A percentile compares a stretch with the other conserved stretches of the same genome.
phyloP scores from a whole-genome alignment of 73 alveolate genomes.

The Paramecium caudatum region DNA sequence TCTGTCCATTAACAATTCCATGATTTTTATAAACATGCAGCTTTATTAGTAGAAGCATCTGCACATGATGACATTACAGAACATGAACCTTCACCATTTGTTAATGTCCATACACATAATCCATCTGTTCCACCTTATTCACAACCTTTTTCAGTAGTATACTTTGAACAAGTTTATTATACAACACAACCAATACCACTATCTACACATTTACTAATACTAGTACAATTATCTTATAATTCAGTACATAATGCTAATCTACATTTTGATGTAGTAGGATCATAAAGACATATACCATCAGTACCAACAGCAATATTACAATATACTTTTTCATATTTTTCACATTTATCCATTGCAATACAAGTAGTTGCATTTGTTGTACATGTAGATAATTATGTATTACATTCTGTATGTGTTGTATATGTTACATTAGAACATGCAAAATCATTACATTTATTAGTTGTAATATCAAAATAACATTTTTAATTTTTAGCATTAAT shows the following conservation, averaged over 20 bases:
- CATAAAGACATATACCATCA: conserved; percentile 30
- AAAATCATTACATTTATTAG: background rate
- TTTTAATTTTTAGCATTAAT: background rate
- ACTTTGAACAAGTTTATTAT: background rate
- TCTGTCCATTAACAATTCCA: conserved; percentile 53
- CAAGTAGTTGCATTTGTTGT: conserved; percentile 40
- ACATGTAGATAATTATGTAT: background rate
- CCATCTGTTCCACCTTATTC: conserved; percentile 59
- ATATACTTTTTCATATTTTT: background rate
- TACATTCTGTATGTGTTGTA: conserved; percentile 25
- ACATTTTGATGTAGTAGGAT: conserved; percentile 29
- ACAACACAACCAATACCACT: conserved; percentile 32
- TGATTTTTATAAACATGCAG: background rate
- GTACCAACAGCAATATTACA: conserved; percentile 38
- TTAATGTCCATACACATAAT: conserved; percentile 51
- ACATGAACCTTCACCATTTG: conserved; percentile 44
- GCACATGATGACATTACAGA: conserved; percentile 18
- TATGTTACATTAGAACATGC: background rate
- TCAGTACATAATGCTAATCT: conserved; percentile 27
- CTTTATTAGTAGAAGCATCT: background rate
- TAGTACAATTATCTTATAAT: background rate
- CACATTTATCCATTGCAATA: conserved; percentile 2
- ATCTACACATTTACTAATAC: conserved; percentile 8
- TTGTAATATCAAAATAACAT: conserved; percentile 2
- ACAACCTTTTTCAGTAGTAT: conserved; percentile 16